Evolutionary conservation across 805 yeast genomes (phyloP).

Genomic region (Lipomyces sp.): DNA sequence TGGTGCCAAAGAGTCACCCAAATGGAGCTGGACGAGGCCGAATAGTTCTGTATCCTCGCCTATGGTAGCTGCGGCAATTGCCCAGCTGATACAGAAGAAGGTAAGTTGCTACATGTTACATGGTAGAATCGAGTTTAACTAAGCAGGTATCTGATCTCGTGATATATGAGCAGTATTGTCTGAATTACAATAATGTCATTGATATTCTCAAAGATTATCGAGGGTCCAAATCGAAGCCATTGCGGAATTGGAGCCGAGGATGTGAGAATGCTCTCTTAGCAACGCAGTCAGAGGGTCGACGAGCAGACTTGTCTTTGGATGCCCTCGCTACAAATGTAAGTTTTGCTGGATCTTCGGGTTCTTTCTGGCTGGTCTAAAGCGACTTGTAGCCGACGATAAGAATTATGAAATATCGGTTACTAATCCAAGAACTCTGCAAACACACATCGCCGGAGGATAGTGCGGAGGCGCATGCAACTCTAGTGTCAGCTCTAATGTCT

Average conservation of each 20-base stretch:
- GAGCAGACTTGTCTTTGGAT: slow-evolving; percentile 24
- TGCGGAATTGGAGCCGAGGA: slow-evolving; percentile 32
- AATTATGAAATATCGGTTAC: slow-evolving; percentile 25
- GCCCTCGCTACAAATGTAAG: slow-evolving; percentile 25
- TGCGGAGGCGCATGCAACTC: slow-evolving; percentile 13
- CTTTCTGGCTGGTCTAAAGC: not conserved
- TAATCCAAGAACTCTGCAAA: slow-evolving; percentile 24
- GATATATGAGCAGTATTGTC: slow-evolving; percentile 29
- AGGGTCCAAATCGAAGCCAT: slow-evolving; percentile 9
- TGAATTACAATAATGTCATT: slow-evolving; percentile 29
- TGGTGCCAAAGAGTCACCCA: not conserved
- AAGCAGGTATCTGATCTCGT: slow-evolving; percentile 29
- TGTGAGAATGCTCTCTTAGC: slow-evolving; percentile 25
- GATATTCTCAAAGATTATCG: slow-evolving; percentile 26
- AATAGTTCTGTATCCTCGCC: slow-evolving; percentile 29
- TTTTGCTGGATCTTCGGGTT: not conserved
- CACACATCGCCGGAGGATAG: slow-evolving; percentile 28
- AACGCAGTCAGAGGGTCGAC: slow-evolving; percentile 18
- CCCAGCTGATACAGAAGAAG: slow-evolving; percentile 23
- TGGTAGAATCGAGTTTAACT: not conserved
- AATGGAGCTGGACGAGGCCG: slow-evolving; percentile 23
- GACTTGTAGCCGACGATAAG: slow-evolving; percentile 28
- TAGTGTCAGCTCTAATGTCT: slow-evolving; percentile 14
- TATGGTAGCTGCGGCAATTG: slow-evolving; percentile 30
- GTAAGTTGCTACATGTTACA: not conserved